phyloP scores from a whole-genome alignment of 257 asterid species.

The Solanum clarkiae region DNA sequence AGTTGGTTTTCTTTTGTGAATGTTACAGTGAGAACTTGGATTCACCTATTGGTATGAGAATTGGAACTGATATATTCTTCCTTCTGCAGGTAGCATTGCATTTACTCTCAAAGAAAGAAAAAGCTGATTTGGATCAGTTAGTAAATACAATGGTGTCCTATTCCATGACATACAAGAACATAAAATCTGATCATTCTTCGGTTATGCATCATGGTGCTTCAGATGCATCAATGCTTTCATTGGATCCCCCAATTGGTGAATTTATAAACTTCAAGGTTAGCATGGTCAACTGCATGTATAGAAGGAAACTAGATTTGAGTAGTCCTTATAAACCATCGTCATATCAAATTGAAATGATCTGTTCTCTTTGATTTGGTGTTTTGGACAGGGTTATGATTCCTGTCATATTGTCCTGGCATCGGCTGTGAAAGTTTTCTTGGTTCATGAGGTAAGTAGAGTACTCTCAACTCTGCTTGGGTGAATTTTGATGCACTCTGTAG shows the following conservation, averaged over 20 bases:
- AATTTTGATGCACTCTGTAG: not conserved
- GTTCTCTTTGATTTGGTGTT: constrained; percentile 4
- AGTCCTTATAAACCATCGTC: not conserved
- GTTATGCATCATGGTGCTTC: constrained; percentile 32
- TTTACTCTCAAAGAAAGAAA: constrained; percentile 75
- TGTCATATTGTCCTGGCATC: constrained; percentile 54
- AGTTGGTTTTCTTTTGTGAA: not conserved
- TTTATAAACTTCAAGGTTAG: constrained; percentile 65
- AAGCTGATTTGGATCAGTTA: constrained; percentile 40
- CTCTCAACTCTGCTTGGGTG: not conserved
- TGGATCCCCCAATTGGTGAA: constrained; percentile 70
- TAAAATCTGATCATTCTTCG: constrained; percentile 38
- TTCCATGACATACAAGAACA: constrained; percentile 65
- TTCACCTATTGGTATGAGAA: not conserved
- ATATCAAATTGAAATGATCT: not conserved
- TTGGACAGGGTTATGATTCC: constrained; percentile 56
- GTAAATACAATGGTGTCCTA: constrained; percentile 81
- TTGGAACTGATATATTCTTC: constrained; percentile 13
- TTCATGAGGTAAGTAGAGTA: constrained; percentile 62
- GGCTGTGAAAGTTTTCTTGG: constrained; percentile 73
- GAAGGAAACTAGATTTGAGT: not conserved
- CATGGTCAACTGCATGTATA: not conserved
- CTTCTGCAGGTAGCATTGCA: constrained; percentile 67
- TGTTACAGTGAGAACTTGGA: not conserved
- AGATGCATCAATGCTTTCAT: constrained; percentile 46